Base-by-base conservation (phyloP, 2,329 filamentous ascomycete species). In the Clarireedia sp. region DNA sequence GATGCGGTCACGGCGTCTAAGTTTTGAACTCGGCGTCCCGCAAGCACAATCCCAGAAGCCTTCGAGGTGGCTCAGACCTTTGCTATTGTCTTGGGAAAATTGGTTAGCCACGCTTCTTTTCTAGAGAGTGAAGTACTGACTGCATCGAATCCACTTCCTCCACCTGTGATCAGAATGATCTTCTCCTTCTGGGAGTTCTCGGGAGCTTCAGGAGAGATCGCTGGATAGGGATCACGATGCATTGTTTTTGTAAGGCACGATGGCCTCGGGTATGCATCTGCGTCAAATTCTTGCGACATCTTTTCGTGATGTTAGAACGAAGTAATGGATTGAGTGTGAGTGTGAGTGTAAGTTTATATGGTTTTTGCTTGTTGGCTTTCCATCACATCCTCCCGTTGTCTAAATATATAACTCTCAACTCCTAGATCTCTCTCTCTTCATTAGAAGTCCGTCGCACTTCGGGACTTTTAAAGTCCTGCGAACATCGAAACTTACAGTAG, bases 21-120 rank as follows among this genome's bases (percentile, higher is more conserved):
- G 29, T 33, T 33, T 12, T 33, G 29, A 14, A 33, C 29, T 12
- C 29, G 59, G 44, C 58, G 65, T 16, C 63, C 65, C 21, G 61
- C 60, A 36, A 67, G 60, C 46, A 69, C 53, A 17, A 70, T 55
- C 8, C 54, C 62, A 48, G 66, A 67, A 29, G 64, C 62, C 4
- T 47, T 36, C 19, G 61, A 58, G 24, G 49, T 59, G 10, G 67
- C 49, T 38, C 56, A 59, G 12, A 45, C 55, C 2, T 47, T 52
- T 14, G 57, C 48, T 3, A 33, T 29, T 48, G 46, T 26, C 26
- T 33, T 16, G 14, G 44, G 14, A 21, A 16, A 29, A 9, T 12
- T 24, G n/a, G 23, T 21, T 23, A 47, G 16, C 3, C 7, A 12
- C 2, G 19, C 16, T 12, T 7, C 21, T 33, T 33, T 33, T 33